Evolutionary conservation across 1,284 basidiomycete genomes (phyloP).

Genomic region (Leucoagaricus sp.): DNA sequence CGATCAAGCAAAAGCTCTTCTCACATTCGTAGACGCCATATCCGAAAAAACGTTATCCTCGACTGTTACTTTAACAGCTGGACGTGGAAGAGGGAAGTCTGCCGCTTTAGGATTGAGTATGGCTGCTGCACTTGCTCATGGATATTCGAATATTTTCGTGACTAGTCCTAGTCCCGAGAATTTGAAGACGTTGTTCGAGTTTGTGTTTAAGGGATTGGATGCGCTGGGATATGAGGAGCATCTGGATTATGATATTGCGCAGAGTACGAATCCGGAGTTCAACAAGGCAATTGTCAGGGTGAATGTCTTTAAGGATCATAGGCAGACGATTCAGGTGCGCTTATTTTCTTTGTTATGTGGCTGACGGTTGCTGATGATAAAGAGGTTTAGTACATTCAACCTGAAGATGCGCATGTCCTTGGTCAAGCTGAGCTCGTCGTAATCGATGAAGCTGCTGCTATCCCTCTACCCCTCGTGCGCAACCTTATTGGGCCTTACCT

Average conservation of each 20-base stretch:
- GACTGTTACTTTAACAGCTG: conserved; percentile 94
- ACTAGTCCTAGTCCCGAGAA: conserved; percentile 98
- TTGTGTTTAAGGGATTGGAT: conserved; percentile 97
- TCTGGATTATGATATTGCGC: conserved; percentile 94
- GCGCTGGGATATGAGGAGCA: conserved; percentile 97
- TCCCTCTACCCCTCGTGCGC: conserved; percentile 92
- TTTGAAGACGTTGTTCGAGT: conserved; percentile 97
- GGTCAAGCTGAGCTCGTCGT: conserved; percentile 98
- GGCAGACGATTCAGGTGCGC: conserved; percentile 90
- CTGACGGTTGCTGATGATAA: background rate
- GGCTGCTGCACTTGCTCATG: conserved; percentile 90
- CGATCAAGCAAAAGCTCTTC: conserved; percentile 90
- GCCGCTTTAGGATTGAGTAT: conserved; percentile 95
- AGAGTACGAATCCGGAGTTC: conserved; percentile 93
- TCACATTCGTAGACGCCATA: conserved; percentile 93
- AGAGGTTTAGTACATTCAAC: conserved; percentile 95
- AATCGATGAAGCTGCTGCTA: conserved; percentile 98
- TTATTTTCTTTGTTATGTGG: conserved; percentile 4
- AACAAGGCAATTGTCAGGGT: conserved; percentile 96
- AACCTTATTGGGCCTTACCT: conserved; percentile 97
- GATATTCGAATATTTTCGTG: conserved; percentile 98
- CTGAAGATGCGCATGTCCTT: conserved; percentile 95
- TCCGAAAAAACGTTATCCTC: conserved; percentile 92
- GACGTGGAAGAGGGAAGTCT: conserved; percentile 95
- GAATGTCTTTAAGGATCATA: conserved; percentile 90